Evolutionary conservation across 345 rosid species (phyloP).

Genomic region (Garcia nutans): DNA sequence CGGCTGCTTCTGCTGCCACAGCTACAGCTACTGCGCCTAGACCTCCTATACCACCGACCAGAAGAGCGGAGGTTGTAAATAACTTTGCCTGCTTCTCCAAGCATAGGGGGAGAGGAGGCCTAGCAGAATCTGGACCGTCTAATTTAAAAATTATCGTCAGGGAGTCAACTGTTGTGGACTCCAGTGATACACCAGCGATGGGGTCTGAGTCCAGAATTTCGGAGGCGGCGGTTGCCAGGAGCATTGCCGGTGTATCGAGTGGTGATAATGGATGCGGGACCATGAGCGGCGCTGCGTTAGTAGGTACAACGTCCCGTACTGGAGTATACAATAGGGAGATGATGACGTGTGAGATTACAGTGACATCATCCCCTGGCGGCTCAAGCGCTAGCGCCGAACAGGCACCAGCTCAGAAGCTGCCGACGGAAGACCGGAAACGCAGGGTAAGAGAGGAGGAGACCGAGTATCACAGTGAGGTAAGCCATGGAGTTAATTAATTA

Average conservation of each 20-base stretch:
- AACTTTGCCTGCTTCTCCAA: conserved; percentile 65
- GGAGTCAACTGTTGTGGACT: conserved; percentile 63
- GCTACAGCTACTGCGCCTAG: conserved; percentile 28
- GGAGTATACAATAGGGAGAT: conserved; percentile 12
- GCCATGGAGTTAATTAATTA: conserved; percentile 19
- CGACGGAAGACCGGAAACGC: conserved; percentile 60
- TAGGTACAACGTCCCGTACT: conserved; percentile 26
- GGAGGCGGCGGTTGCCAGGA: conserved; percentile 26
- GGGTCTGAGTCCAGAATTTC: conserved; percentile 38
- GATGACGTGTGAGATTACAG: conserved; percentile 44
- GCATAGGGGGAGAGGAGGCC: conserved; percentile 32
- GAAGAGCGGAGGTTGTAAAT: conserved; percentile 37
- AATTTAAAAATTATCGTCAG: conserved; percentile 39
- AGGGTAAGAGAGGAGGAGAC: conserved; percentile 60
- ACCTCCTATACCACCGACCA: conserved; percentile 50
- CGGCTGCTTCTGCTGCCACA: neutral
- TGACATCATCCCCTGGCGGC: conserved; percentile 48
- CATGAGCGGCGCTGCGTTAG: conserved; percentile 29
- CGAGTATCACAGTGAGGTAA: conserved; percentile 69
- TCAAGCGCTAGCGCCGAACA: conserved; percentile 60
- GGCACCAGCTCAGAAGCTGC: conserved; percentile 29
- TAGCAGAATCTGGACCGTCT: conserved; percentile 44
- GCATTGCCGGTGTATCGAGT: conserved; percentile 29
- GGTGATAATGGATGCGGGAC: conserved; percentile 29
- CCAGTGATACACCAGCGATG: conserved; percentile 46